Evolutionary conservation across 176 grass and related monocot genomes (phyloP).

Genomic region (Zea luxurians): DNA sequence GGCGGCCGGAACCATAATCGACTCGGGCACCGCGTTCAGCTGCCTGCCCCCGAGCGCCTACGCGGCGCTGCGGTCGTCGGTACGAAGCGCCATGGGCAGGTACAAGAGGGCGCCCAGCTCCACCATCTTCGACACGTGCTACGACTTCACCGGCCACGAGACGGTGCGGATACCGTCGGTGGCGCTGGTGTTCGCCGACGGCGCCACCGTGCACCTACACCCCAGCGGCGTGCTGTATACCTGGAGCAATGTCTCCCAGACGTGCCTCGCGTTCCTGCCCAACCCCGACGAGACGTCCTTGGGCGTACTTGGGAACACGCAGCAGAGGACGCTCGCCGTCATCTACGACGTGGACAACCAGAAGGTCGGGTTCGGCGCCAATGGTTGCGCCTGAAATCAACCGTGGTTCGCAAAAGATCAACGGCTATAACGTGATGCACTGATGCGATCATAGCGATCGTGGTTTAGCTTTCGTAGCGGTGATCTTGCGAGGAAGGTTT

Average conservation of each 20-base stretch:
- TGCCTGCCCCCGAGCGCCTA: slow-evolving; percentile 61
- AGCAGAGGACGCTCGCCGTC: slow-evolving; percentile 64
- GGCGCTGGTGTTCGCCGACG: slow-evolving; percentile 56
- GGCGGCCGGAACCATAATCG: slow-evolving; percentile 58
- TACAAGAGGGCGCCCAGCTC: slow-evolving; percentile 38
- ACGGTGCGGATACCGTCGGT: slow-evolving; percentile 53
- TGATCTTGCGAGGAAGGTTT: no score
- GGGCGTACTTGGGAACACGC: slow-evolving; percentile 62
- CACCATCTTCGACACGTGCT: slow-evolving; percentile 73
- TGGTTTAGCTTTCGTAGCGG: no score
- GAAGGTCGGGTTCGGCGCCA: slow-evolving; percentile 63
- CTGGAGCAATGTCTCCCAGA: slow-evolving; percentile 28
- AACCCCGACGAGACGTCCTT: slow-evolving; percentile 28
- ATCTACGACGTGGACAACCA: slow-evolving; percentile 59
- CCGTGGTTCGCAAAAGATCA: no score
- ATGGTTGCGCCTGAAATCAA: slow-evolving; percentile 44
- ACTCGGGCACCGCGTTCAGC: slow-evolving; percentile 40
- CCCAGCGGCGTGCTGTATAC: slow-evolving; percentile 55
- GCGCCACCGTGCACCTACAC: slow-evolving; percentile 38
- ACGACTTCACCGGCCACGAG: slow-evolving; percentile 50
- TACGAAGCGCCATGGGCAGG: slow-evolving; percentile 39
- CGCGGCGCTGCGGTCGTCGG: slow-evolving; percentile 39
- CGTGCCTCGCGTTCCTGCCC: slow-evolving; percentile 64
- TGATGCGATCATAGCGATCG: no score
- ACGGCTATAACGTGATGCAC: no score